phyloP scores from a whole-genome alignment of 2,329 filamentous ascomycete genomes.

The Colletotrichum falcatum region DNA sequence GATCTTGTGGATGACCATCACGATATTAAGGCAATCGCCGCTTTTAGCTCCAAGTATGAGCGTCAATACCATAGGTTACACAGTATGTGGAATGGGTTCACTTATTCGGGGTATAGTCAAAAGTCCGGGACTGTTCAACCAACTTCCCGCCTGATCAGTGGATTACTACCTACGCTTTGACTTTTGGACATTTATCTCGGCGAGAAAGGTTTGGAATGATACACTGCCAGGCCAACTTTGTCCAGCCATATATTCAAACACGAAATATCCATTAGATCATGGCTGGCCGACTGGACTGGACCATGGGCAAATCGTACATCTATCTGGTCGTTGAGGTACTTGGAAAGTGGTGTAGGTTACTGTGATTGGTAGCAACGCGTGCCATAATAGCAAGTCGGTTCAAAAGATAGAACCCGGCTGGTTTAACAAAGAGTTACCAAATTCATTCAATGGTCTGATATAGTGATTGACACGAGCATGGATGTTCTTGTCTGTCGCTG shows the following conservation, averaged over 20 bases:
- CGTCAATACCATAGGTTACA: not conserved
- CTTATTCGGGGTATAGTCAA: not conserved
- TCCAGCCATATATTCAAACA: not conserved
- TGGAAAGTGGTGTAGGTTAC: not conserved
- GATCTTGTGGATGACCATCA: no score
- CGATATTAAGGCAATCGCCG: conserved; percentile 4
- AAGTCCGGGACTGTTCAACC: not conserved
- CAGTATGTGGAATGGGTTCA: not conserved
- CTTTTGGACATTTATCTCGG: not conserved
- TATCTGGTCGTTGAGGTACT: not conserved
- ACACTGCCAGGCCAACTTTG: conserved; percentile 4
- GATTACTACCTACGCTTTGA: not conserved
- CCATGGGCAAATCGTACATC: not conserved
- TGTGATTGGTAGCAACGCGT: no score
- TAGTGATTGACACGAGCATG: not conserved
- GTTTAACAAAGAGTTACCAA: not conserved
- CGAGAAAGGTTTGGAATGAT: not conserved
- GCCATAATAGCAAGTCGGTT: no score
- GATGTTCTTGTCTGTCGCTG: not conserved
- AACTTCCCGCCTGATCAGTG: not conserved
- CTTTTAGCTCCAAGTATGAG: conserved; percentile 4
- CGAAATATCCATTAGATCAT: not conserved
- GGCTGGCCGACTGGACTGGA: not conserved
- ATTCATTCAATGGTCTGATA: not conserved
- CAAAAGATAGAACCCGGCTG: not conserved